Percentiles rank a stretch among this genome's conserved stretches.
These are phyloP conservation scores for Verticillium alfalfae DNA, from an alignment of 2,329 filamentous ascomycete species.

Conservation along the genomic window DNA sequence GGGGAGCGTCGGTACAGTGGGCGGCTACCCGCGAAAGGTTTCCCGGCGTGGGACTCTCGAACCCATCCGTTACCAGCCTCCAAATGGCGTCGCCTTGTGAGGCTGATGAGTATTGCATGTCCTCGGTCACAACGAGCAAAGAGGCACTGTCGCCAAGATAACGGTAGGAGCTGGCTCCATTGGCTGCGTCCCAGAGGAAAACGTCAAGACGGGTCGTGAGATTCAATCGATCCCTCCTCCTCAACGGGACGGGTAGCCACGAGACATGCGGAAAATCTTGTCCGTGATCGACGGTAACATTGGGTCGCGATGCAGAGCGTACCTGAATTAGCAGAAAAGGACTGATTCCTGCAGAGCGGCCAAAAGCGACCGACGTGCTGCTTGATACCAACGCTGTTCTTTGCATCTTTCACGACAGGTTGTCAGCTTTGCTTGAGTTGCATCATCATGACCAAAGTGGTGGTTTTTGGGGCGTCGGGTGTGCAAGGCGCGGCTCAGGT, in stretches of 20 bases:
- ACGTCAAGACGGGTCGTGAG: background rate
- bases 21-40: background rate
- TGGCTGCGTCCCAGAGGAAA: background rate
- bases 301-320: background rate
- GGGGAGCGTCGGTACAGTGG: background rate
- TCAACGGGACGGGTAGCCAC: too few relatives aligned
- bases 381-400: background rate
- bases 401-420: background rate
- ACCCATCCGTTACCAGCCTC: background rate
- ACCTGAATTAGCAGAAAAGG: background rate
- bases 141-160: background rate
- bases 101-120: background rate
- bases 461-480: constrained; percentile 20
- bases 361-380: background rate
- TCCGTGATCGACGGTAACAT: background rate
- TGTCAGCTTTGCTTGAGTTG: background rate
- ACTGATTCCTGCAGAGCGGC: background rate
- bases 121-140: background rate
- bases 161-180: background rate
- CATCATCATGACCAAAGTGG: constrained; percentile 15
- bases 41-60: background rate
- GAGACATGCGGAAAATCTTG: background rate
- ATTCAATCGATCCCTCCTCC: too few relatives aligned
- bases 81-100: background rate
- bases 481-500: constrained; percentile 19